phyloP scores from a whole-genome alignment of 768 basidiomycete genomes.

The Leccinum imitatum region DNA sequence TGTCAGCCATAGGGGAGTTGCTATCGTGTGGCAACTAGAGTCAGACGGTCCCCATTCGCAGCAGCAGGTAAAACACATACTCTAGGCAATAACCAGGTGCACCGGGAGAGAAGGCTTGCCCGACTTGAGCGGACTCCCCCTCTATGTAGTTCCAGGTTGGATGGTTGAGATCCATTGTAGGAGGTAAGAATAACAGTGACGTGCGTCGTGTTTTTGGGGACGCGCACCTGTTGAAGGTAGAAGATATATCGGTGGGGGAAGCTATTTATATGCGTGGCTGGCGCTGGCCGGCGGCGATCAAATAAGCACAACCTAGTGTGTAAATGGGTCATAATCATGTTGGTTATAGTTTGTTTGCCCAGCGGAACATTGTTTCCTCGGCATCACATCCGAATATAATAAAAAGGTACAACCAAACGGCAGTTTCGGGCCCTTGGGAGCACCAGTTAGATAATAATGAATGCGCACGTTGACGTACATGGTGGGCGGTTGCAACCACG shows the following conservation, averaged over 20 bases:
- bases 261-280: background rate
- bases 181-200: background rate
- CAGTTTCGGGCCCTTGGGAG: background rate
- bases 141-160: background rate
- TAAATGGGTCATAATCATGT: background rate
- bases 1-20: background rate
- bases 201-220: background rate
- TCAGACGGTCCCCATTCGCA: background rate
- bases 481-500: background rate
- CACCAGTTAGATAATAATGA: background rate
- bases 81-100: background rate
- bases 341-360: background rate
- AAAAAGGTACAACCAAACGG: background rate
- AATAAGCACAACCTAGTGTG: background rate
- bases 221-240: background rate
- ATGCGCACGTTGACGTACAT: no score
- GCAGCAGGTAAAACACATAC: slow-evolving; percentile 4
- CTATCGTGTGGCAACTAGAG: background rate
- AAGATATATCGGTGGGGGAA: no score
- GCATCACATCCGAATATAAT: background rate
- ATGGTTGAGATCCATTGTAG: background rate
- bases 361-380: background rate
- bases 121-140: background rate
- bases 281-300: background rate
- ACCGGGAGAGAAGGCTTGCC: background rate